A percentile compares a stretch with the other conserved stretches of the same genome.
phyloP scores from a whole-genome alignment of 495 filamentous ascomycete genomes.

The Arthonia radiata region DNA sequence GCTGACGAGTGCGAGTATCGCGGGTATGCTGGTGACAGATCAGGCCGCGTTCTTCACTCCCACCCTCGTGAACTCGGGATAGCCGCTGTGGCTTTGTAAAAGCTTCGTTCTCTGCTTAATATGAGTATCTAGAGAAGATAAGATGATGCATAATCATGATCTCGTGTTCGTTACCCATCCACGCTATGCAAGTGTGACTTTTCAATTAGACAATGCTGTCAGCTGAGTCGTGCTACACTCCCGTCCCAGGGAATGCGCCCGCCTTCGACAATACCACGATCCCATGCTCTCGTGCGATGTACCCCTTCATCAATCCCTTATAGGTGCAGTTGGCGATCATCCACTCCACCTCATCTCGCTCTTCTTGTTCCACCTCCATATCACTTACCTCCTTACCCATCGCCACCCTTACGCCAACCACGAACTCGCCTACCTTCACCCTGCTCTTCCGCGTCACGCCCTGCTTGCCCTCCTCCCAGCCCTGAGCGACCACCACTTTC shows the following conservation, averaged over 20 bases:
- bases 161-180: too few relatives aligned
- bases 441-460: constrained; percentile 43
- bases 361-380: constrained; percentile 33
- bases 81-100: too few relatives aligned
- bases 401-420: constrained; percentile 30
- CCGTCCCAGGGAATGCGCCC: constrained; percentile 88
- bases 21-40: constrained; percentile 45
- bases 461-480: constrained; percentile 49
- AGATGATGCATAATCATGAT: too few relatives aligned
- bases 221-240: too few relatives aligned
- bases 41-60: constrained; percentile 10
- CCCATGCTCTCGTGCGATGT: constrained; percentile 73
- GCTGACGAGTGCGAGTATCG: constrained; percentile 57
- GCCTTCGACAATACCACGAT: constrained; percentile 77
- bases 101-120: too few relatives aligned
- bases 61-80: too few relatives aligned
- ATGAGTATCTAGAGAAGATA: too few relatives aligned
- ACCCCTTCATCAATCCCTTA: constrained; percentile 95
- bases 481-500: constrained; percentile 65
- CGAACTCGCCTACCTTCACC: constrained; percentile 60
- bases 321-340: constrained; percentile 86
- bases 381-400: constrained; percentile 15
- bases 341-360: constrained; percentile 88
- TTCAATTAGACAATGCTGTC: too few relatives aligned
- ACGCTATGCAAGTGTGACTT: too few relatives aligned